phyloP scores from a whole-genome alignment of 352 stramenopile genomes.

The Phytophthora lateralis region DNA sequence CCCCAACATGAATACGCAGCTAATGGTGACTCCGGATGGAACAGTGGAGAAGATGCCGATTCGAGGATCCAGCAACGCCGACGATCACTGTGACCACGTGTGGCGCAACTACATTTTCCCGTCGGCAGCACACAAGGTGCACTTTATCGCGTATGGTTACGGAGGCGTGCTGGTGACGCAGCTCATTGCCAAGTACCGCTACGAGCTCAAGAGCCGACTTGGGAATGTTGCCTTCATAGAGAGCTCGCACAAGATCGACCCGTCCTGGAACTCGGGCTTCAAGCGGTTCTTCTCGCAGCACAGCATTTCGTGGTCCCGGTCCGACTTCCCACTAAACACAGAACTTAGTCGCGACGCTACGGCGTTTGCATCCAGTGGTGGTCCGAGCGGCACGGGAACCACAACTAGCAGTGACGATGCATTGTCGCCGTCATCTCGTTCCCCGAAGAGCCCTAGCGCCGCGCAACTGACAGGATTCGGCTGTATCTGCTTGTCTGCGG shows the following conservation, averaged over 20 bases:
- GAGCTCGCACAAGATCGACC: slow-evolving; percentile 82
- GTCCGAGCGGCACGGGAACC: slow-evolving; percentile 18
- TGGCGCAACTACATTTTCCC: slow-evolving; percentile 90
- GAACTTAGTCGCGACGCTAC: slow-evolving; percentile 48
- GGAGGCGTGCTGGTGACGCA: slow-evolving; percentile 79
- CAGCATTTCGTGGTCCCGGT: slow-evolving; percentile 80
- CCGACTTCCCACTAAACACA: slow-evolving; percentile 66
- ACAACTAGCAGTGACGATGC: slow-evolving; percentile 28
- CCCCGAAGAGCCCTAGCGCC: slow-evolving; percentile 40
- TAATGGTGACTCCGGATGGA: slow-evolving; percentile 66
- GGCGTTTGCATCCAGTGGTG: slow-evolving; percentile 19
- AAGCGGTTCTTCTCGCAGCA: slow-evolving; percentile 85
- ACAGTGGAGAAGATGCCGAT: slow-evolving; percentile 82
- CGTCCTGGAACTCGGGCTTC: slow-evolving; percentile 71
- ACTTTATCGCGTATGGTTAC: slow-evolving; percentile 90
- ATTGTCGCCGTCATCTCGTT: slow-evolving; percentile 29
- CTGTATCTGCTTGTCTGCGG: slow-evolving; percentile 80
- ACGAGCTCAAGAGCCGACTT: slow-evolving; percentile 80
- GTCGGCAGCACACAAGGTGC: slow-evolving; percentile 81
- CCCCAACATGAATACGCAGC: slow-evolving; percentile 91
- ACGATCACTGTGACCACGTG: slow-evolving; percentile 90
- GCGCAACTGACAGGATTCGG: slow-evolving; percentile 57
- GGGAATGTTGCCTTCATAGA: slow-evolving; percentile 90
- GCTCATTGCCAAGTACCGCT: slow-evolving; percentile 80
- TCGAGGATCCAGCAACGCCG: slow-evolving; percentile 75